Evolutionary conservation across 306 rosid genomes (phyloP).

Genomic region (Prunus mume): DNA sequence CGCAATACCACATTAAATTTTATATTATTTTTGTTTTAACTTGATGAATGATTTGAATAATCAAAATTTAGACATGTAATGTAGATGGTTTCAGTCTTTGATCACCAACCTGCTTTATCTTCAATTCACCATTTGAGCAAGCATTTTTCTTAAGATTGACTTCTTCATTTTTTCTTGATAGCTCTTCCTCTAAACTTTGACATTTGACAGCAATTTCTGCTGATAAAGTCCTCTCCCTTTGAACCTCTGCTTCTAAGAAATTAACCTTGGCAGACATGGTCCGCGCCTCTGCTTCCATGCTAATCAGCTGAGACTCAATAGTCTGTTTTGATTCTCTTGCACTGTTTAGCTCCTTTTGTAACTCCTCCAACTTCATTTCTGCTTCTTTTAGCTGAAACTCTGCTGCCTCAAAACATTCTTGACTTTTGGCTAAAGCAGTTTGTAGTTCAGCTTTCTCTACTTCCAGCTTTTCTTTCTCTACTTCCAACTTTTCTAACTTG

Average conservation of each 20-base stretch:
- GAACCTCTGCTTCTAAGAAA: slow-evolving; percentile 54
- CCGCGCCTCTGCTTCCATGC: slow-evolving; percentile 60
- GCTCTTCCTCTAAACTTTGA: slow-evolving; percentile 55
- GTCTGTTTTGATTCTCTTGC: slow-evolving; percentile 54
- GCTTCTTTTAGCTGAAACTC: slow-evolving; percentile 57
- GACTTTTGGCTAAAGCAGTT: slow-evolving; percentile 51
- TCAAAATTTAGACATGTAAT: background rate
- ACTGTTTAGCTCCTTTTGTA: slow-evolving; percentile 51
- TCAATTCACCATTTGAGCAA: slow-evolving; percentile 47
- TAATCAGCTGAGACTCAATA: slow-evolving; percentile 56
- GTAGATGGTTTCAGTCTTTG: slow-evolving; percentile 10
- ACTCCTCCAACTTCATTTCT: slow-evolving; percentile 52
- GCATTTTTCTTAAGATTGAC: slow-evolving; percentile 41
- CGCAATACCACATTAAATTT: slow-evolving; percentile 10
- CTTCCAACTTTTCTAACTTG: slow-evolving; percentile 53
- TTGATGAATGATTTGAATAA: slow-evolving; percentile 4
- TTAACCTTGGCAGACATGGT: slow-evolving; percentile 53
- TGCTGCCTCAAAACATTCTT: slow-evolving; percentile 49
- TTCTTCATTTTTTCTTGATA: slow-evolving; percentile 54
- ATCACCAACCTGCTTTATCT: slow-evolving; percentile 76
- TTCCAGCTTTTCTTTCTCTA: slow-evolving; percentile 33
- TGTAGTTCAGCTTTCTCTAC: slow-evolving; percentile 28
- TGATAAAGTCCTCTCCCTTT: slow-evolving; percentile 52
- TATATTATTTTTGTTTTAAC: slow-evolving; percentile 2
- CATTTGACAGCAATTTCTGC: slow-evolving; percentile 46